Evolutionary conservation across 768 basidiomycete species (phyloP).

Genomic region (Mycena rebaudengoi): DNA sequence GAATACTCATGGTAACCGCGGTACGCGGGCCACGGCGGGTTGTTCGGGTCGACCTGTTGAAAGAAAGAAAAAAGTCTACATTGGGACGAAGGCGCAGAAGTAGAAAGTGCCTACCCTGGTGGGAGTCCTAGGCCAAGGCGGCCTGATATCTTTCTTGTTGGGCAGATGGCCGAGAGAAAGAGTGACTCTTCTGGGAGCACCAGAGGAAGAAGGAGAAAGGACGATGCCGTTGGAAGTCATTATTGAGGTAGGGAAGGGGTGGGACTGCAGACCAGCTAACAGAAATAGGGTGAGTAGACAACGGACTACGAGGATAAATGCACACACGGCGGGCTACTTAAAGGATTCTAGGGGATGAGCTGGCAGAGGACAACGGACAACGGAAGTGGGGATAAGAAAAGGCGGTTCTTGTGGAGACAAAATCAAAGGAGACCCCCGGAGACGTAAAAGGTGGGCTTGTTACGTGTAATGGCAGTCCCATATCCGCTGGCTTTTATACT

Average conservation of each 20-base stretch:
- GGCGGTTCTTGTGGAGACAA: background rate
- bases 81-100: background rate
- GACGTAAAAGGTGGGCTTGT: no score
- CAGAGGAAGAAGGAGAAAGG: constrained; percentile 33
- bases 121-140: constrained; percentile 78
- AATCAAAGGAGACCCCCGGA: no score
- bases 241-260: background rate
- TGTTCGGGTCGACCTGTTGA: constrained; percentile 77
- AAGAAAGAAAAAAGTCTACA: background rate
- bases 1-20: constrained; percentile 85
- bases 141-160: constrained; percentile 74
- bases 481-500: background rate
- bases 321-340: background rate
- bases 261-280: constrained; percentile 13
- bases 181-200: constrained; percentile 67
- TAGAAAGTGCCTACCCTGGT: constrained; percentile 55
- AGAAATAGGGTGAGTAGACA: constrained; percentile 3
- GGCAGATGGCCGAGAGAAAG: constrained; percentile 80
- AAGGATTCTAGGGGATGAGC: background rate
- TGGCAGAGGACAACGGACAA: constrained; percentile 8
- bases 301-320: background rate
- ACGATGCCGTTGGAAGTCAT: constrained; percentile 19
- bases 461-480: background rate
- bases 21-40: constrained; percentile 85
- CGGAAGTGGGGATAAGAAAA: no score